phyloP scores from a whole-genome alignment of 2,329 filamentous ascomycete genomes.

The Ceratocystis alfenasii region DNA sequence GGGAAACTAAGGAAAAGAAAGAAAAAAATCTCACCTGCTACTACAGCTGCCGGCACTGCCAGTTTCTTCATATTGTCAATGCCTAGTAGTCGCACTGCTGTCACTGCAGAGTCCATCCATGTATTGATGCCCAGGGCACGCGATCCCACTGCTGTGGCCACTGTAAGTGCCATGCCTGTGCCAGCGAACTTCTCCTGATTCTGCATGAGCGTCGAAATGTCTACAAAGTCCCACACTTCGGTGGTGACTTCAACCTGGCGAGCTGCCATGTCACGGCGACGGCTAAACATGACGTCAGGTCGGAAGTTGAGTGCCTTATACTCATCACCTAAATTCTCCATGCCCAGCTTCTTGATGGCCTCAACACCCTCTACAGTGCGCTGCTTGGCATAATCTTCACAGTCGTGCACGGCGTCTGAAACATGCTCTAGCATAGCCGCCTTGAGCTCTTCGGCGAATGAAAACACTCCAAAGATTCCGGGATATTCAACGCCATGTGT shows the following conservation, averaged over 20 bases:
- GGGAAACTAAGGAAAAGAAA: neutral
- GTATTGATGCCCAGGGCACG: slow-evolving; percentile 70
- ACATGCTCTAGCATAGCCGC: slow-evolving; percentile 85
- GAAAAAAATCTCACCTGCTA: slow-evolving; percentile 54
- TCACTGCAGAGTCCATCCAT: slow-evolving; percentile 81
- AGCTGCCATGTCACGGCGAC: slow-evolving; percentile 67
- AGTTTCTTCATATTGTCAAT: slow-evolving; percentile 69
- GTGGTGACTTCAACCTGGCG: slow-evolving; percentile 78
- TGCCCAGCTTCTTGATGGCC: slow-evolving; percentile 74
- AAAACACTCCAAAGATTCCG: slow-evolving; percentile 71
- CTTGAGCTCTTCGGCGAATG: slow-evolving; percentile 88
- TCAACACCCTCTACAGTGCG: slow-evolving; percentile 72
- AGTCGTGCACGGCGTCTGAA: slow-evolving; percentile 60
- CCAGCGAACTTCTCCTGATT: slow-evolving; percentile 89
- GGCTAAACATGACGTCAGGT: slow-evolving; percentile 86
- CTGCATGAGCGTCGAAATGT: slow-evolving; percentile 69
- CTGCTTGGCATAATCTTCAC: slow-evolving; percentile 73
- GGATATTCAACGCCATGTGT: slow-evolving; percentile 78
- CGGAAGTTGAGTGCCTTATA: slow-evolving; percentile 80
- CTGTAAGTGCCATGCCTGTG: slow-evolving; percentile 85
- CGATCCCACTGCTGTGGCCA: slow-evolving; percentile 73
- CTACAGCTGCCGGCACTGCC: slow-evolving; percentile 65
- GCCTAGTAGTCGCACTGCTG: slow-evolving; percentile 67
- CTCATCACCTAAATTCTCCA: slow-evolving; percentile 78
- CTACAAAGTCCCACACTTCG: slow-evolving; percentile 88